These are phyloP conservation scores for Mycena indigotica DNA, from an alignment of 768 basidiomycete genomes.

Conservation along the genomic window DNA sequence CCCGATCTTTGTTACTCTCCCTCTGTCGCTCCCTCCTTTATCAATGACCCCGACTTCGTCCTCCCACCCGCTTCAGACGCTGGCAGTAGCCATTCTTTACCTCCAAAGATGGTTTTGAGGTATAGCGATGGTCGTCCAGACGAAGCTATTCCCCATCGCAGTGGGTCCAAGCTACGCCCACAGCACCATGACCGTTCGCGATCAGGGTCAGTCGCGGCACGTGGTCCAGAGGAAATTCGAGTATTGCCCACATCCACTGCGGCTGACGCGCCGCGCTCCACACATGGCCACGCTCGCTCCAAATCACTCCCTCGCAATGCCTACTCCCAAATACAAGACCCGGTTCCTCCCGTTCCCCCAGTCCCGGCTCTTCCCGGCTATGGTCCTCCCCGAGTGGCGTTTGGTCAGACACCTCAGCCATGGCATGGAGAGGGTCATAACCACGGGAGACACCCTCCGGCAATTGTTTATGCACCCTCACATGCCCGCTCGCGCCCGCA, in stretches of 20 bases:
- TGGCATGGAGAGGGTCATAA: slow-evolving; percentile 30
- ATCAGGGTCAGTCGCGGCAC: slow-evolving; percentile 39
- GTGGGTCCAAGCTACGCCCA: slow-evolving; percentile 29
- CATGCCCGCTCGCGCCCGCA: slow-evolving; percentile 46
- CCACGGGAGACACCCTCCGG: slow-evolving; percentile 47
- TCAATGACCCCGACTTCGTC: slow-evolving; percentile 41
- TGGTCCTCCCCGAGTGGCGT: slow-evolving; percentile 29
- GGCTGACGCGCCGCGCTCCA: slow-evolving; percentile 37
- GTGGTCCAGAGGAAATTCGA: slow-evolving; percentile 62
- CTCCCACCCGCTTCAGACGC: slow-evolving; percentile 49
- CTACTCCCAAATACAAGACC: slow-evolving; percentile 31
- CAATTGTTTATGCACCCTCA: slow-evolving; percentile 63
- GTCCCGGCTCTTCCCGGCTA: slow-evolving; percentile 25
- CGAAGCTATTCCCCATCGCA: slow-evolving; percentile 58
- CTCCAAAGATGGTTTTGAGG: slow-evolving; percentile 73
- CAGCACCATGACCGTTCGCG: slow-evolving; percentile 40
- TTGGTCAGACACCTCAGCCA: slow-evolving; percentile 40
- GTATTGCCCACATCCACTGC: slow-evolving; percentile 53
- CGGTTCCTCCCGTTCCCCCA: slow-evolving; percentile 35
- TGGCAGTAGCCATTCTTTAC: slow-evolving; percentile 54
- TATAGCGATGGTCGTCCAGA: slow-evolving; percentile 68
- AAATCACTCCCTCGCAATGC: slow-evolving; percentile 48
- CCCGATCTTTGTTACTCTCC: slow-evolving; percentile 53
- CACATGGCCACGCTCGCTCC: slow-evolving; percentile 43
- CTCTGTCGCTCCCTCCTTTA: slow-evolving; percentile 55